Conservation (phyloP, 176 grass and related monocot species). For the Otatea glauca region DNA sequence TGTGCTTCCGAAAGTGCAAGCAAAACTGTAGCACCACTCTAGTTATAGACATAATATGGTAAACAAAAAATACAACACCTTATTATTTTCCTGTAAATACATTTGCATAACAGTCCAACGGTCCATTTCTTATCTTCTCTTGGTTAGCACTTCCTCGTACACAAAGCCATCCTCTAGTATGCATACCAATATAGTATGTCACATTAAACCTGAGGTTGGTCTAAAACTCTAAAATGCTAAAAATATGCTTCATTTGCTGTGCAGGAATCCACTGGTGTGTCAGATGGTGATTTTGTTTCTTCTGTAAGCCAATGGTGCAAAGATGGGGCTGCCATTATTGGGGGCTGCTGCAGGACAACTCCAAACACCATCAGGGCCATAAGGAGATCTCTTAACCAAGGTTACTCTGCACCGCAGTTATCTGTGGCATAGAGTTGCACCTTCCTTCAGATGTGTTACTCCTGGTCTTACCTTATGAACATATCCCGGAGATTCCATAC, state of each 20-base stretch:
- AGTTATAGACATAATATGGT: not conserved
- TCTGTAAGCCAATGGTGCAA: slow-evolving; percentile 76
- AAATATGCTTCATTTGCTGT: slow-evolving; percentile 26
- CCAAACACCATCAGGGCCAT: slow-evolving; percentile 90
- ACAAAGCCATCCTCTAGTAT: not conserved
- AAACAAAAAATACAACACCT: not conserved
- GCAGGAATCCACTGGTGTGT: slow-evolving; percentile 77
- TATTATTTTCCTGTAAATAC: not conserved
- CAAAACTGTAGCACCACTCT: not conserved
- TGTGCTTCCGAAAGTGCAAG: not conserved
- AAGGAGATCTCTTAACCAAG: slow-evolving; percentile 61
- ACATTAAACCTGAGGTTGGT: not conserved
- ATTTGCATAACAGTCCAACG: not conserved
- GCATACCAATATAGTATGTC: not conserved
- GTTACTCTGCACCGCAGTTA: not conserved
- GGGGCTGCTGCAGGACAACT: slow-evolving; percentile 98
- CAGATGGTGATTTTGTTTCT: slow-evolving; percentile 90
- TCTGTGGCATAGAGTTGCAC: slow-evolving; percentile 20
- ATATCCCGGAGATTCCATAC: not conserved
- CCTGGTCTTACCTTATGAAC: not conserved
- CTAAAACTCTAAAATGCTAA: not conserved
- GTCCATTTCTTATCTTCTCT: not conserved
- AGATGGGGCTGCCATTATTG: slow-evolving; percentile 70
- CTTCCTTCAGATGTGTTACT: not conserved
- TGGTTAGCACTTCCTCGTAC: not conserved